Evolutionary conservation across 345 rosid species (phyloP).

Genomic region (Raphanus sativus): DNA sequence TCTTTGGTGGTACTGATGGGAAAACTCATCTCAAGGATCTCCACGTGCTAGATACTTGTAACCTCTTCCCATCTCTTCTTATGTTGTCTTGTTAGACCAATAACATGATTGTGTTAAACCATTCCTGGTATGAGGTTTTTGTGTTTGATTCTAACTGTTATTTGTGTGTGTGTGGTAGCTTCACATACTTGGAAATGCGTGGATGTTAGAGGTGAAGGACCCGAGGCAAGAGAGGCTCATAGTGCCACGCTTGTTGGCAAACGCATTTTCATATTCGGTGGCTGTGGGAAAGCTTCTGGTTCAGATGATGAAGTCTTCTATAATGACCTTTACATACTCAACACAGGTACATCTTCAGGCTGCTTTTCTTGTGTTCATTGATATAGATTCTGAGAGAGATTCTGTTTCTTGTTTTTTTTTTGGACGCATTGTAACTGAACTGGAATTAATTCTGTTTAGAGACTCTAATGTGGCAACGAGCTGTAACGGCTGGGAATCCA

Average conservation of each 20-base stretch:
- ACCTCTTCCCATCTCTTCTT: conserved; percentile 34
- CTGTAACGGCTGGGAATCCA: conserved; percentile 66
- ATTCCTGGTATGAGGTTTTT: not conserved
- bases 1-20: conserved; percentile 97
- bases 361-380: not conserved
- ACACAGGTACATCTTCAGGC: conserved; percentile 58
- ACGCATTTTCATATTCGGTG: conserved; percentile 85
- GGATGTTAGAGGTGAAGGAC: conserved; percentile 76
- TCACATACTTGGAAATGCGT: conserved; percentile 82
- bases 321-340: conserved; percentile 78
- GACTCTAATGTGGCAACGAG: conserved; percentile 79
- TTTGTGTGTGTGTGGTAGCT: conserved; percentile 50
- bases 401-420: not conserved
- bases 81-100: not conserved
- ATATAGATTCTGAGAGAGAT: conserved; percentile 6
- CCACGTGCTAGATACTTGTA: conserved; percentile 81
- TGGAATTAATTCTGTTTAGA: conserved; percentile 48
- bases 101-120: not conserved
- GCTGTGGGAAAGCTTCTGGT: conserved; percentile 71
- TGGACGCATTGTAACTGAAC: conserved; percentile 3
- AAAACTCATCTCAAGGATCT: conserved; percentile 73
- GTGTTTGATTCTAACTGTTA: too few species aligned
- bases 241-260: conserved; percentile 82
- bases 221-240: conserved; percentile 91
- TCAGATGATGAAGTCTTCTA: conserved; percentile 69